These are phyloP conservation scores for Mycosphaerelloides madeirae DNA, from an alignment of 2,329 filamentous ascomycete genomes.

Conservation along the genomic window DNA sequence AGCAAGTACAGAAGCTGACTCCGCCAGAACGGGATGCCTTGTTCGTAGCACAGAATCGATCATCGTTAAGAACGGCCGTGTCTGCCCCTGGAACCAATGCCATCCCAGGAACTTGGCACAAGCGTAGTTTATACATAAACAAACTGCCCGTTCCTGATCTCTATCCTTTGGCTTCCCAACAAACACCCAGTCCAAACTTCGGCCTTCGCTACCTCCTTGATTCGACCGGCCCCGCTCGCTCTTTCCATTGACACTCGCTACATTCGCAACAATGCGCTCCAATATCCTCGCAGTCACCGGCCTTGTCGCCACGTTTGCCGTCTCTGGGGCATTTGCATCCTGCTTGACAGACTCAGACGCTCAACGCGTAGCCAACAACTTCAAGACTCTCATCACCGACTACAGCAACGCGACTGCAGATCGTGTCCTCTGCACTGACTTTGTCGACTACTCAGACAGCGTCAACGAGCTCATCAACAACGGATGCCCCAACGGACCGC, in stretches of 20 bases:
- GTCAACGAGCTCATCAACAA: conserved; percentile 31
- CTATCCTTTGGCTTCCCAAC: no score
- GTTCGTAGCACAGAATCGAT: neutral
- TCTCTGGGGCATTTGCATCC: neutral
- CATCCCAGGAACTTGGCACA: neutral
- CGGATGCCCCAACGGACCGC: conserved; percentile 22
- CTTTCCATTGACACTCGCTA: neutral
- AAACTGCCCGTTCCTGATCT: neutral
- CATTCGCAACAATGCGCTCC: conserved; percentile 5
- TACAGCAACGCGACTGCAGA: conserved; percentile 26
- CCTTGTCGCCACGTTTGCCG: conserved; percentile 1
- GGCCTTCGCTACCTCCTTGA: no score
- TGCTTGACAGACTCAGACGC: conserved; percentile 27
- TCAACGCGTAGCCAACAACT: conserved; percentile 25
- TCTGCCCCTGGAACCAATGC: no score
- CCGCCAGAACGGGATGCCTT: neutral
- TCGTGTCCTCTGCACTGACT: conserved; percentile 21
- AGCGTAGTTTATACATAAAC: neutral
- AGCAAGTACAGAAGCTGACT: neutral
- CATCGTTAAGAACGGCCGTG: no score
- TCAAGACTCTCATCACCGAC: conserved; percentile 27
- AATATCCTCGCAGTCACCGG: conserved; percentile 3
- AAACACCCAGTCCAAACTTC: no score
- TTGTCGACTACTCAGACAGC: conserved; percentile 29
- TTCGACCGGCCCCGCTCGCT: neutral